Evolutionary conservation across 768 basidiomycete genomes (phyloP).

Genomic region (Auriscalpium orientale): DNA sequence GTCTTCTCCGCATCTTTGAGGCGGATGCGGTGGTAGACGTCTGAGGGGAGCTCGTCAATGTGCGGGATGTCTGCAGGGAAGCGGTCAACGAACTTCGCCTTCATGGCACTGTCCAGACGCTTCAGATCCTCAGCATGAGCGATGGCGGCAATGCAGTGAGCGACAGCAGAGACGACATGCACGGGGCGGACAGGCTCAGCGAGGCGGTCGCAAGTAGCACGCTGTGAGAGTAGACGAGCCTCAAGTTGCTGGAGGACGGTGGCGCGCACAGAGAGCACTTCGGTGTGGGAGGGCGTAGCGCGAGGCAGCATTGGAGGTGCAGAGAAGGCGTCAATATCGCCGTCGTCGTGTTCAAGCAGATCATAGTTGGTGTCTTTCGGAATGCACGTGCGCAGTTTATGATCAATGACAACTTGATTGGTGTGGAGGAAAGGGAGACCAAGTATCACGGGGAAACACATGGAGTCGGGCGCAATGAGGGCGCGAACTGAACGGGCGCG

Average conservation of each 20-base stretch:
- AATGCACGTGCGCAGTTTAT: constrained; percentile 2
- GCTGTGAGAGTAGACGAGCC: neutral
- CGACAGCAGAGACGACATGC: neutral
- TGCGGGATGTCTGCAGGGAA: constrained; percentile 24
- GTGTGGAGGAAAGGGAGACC: constrained; percentile 26
- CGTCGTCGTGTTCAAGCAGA: neutral
- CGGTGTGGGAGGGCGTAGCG: too few relatives aligned
- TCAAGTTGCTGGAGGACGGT: neutral
- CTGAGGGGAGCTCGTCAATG: constrained; percentile 15
- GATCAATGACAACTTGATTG: constrained; percentile 30
- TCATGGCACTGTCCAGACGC: neutral
- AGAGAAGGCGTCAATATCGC: neutral
- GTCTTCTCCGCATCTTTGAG: constrained; percentile 23
- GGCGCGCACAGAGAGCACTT: too few relatives aligned
- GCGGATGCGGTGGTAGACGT: constrained; percentile 17
- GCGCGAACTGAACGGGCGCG: constrained; percentile 9
- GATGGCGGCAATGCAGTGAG: neutral
- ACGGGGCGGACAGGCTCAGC: neutral
- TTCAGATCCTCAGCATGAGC: neutral
- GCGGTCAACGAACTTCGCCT: constrained; percentile 8
- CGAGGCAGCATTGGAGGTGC: too few relatives aligned
- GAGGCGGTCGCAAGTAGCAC: neutral
- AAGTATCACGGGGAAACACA: constrained; percentile 25
- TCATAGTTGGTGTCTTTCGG: constrained; percentile 4
- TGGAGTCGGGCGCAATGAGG: constrained; percentile 15